These are phyloP conservation scores for Coemansia sp. DNA, from an alignment of 192 early-diverging fungal genomes.

Conservation along the genomic window DNA sequence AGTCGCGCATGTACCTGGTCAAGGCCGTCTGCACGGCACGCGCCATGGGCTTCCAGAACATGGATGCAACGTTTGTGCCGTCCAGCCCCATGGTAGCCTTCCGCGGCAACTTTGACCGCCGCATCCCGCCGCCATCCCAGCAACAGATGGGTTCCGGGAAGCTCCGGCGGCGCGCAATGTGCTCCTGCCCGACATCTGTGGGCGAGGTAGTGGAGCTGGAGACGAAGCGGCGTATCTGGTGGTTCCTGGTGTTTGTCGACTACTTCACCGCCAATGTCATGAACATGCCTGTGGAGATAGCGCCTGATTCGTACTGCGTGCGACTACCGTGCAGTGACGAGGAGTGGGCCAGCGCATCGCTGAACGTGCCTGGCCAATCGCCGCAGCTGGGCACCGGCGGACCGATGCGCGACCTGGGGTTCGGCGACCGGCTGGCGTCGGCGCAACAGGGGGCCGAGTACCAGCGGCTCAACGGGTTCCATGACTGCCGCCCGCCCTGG, in stretches of 20 bases:
- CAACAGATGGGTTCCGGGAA: too few relatives aligned
- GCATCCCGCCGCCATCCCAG: background rate
- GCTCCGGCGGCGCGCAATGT: slow-evolving; percentile 1
- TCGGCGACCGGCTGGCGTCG: slow-evolving; percentile 28
- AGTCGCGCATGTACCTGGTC: slow-evolving; percentile 54
- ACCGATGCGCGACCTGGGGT: slow-evolving; percentile 34
- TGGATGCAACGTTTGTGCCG: slow-evolving; percentile 47
- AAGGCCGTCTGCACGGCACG: slow-evolving; percentile 54
- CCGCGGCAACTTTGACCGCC: slow-evolving; percentile 38
- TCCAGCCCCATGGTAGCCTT: slow-evolving; percentile 45
- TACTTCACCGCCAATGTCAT: slow-evolving; percentile 56
- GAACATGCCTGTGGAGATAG: slow-evolving; percentile 53
- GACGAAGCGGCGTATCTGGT: slow-evolving; percentile 52
- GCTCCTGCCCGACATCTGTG: slow-evolving; percentile 30
- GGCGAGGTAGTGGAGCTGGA: slow-evolving; percentile 38
- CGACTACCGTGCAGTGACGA: slow-evolving; percentile 54
- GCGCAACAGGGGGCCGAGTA: slow-evolving; percentile 37
- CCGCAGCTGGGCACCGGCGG: background rate
- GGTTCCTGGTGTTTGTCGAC: slow-evolving; percentile 55
- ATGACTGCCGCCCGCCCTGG: slow-evolving; percentile 55
- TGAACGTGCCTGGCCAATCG: slow-evolving; percentile 4
- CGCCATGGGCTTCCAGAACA: slow-evolving; percentile 49
- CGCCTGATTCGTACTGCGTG: slow-evolving; percentile 54
- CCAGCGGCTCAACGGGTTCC: slow-evolving; percentile 42
- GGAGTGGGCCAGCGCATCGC: slow-evolving; percentile 42